These are phyloP conservation scores for Trichomonas gallinae DNA, from an alignment of 208 protist genomes.

Conservation along the genomic window DNA sequence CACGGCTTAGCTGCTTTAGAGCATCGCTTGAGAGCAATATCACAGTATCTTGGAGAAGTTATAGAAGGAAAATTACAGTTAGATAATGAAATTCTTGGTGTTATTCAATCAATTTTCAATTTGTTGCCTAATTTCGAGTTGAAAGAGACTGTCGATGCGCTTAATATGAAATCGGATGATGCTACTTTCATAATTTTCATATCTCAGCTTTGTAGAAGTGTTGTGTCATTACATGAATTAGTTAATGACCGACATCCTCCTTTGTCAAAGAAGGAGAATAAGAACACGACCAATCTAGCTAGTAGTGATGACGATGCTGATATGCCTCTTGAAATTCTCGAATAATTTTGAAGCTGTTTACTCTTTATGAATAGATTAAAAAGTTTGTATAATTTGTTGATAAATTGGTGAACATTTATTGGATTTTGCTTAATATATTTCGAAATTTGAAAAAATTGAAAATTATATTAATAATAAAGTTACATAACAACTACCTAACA, in stretches of 20 bases:
- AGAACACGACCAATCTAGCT: too few species aligned
- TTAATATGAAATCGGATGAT: slow-evolving; percentile 54
- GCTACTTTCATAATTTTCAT: slow-evolving; percentile 54
- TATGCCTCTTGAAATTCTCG: too few species aligned
- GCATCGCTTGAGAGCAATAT: slow-evolving; percentile 62
- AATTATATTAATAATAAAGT: too few species aligned
- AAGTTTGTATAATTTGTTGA: too few species aligned
- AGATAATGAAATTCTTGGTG: slow-evolving; percentile 65
- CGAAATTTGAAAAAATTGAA: too few species aligned
- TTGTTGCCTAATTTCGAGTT: slow-evolving; percentile 64
- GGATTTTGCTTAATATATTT: too few species aligned
- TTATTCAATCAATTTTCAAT: slow-evolving; percentile 74
- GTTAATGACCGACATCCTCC: slow-evolving; percentile 56
- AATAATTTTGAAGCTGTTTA: too few species aligned
- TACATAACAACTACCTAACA: too few species aligned
- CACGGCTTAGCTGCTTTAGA: slow-evolving; percentile 53
- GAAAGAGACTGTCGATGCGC: slow-evolving; percentile 43
- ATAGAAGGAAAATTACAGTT: slow-evolving; percentile 53
- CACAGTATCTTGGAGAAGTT: slow-evolving; percentile 62
- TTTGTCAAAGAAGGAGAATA: not conserved
- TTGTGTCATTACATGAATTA: slow-evolving; percentile 70
- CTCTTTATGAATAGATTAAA: too few species aligned
- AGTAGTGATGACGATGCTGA: too few species aligned
- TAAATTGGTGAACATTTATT: too few species aligned
- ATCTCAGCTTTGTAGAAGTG: slow-evolving; percentile 58